These are phyloP conservation scores for Trypanosoma cruzi DNA, from an alignment of 208 protist species.

Conservation along the genomic window DNA sequence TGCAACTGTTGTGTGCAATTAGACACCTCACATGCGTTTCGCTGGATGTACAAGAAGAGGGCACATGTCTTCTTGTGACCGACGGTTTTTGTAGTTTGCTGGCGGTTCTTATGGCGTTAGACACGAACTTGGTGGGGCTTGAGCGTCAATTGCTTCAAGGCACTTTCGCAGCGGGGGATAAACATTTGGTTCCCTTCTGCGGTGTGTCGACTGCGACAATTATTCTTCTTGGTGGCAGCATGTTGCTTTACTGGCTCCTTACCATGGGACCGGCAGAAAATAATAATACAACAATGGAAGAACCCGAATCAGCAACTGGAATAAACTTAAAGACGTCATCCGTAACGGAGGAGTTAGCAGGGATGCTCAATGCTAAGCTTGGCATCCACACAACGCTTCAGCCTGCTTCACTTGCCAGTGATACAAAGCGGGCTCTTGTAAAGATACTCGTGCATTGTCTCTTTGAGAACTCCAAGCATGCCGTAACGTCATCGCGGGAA, in stretches of 20 bases:
- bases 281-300: neutral
- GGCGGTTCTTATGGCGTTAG: slow-evolving; percentile 48
- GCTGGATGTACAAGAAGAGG: slow-evolving; percentile 5
- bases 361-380: slow-evolving; percentile 41
- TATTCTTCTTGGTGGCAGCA: slow-evolving; percentile 64
- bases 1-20: slow-evolving; percentile 57
- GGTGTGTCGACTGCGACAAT: slow-evolving; percentile 23
- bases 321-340: neutral
- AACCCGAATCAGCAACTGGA: neutral
- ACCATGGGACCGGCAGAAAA: neutral
- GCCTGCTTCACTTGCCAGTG: slow-evolving; percentile 28
- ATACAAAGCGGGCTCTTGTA: slow-evolving; percentile 40
- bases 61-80: slow-evolving; percentile 16
- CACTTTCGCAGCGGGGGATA: neutral
- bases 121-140: slow-evolving; percentile 28
- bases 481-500: slow-evolving; percentile 5
- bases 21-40: slow-evolving; percentile 40
- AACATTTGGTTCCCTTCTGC: slow-evolving; percentile 1
- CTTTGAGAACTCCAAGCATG: slow-evolving; percentile 43
- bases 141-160: slow-evolving; percentile 1
- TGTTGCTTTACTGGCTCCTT: slow-evolving; percentile 60
- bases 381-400: slow-evolving; percentile 22
- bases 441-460: slow-evolving; percentile 67
- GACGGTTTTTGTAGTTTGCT: slow-evolving; percentile 55
- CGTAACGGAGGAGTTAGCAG: slow-evolving; percentile 33